A percentile compares a stretch with the other conserved stretches of the same genome.
These are phyloP conservation scores for Amanita phalloides DNA, from an alignment of 768 basidiomycete genomes.

Conservation along the genomic window DNA sequence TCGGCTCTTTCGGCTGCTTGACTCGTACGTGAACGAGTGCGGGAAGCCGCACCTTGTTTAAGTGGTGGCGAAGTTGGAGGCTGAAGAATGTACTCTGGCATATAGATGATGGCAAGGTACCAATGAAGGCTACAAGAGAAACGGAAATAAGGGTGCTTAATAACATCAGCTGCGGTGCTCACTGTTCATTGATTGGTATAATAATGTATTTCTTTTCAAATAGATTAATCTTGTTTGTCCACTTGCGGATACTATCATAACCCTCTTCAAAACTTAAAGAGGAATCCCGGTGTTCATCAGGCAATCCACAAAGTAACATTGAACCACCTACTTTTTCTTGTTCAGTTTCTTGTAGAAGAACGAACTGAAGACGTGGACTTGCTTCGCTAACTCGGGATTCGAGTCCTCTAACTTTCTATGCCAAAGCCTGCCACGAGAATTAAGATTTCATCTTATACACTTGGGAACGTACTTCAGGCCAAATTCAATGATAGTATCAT, in stretches of 20 bases:
- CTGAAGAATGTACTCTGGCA: conserved; percentile 57
- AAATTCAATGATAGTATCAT: conserved; percentile 95
- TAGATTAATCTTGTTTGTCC: conserved; percentile 84
- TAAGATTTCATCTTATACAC: background rate
- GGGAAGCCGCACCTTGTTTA: background rate
- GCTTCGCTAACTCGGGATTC: conserved; percentile 52
- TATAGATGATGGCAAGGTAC: conserved; percentile 92
- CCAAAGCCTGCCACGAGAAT: conserved; percentile 46
- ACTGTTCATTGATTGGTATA: conserved; percentile 97
- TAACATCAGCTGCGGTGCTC: conserved; percentile 12
- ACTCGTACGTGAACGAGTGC: conserved; percentile 4
- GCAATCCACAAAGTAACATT: background rate
- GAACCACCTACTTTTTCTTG: conserved; percentile 40
- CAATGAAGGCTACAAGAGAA: conserved; percentile 66
- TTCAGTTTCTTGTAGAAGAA: conserved; percentile 97
- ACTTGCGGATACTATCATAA: conserved; percentile 82
- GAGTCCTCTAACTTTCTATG: conserved; percentile 41
- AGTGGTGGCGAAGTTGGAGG: conserved; percentile 16
- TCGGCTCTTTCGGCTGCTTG: conserved; percentile 6
- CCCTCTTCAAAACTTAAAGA: conserved; percentile 41
- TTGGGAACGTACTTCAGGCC: conserved; percentile 67
- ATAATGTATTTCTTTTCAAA: conserved; percentile 91
- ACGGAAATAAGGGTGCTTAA: background rate
- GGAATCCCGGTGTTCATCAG: conserved; percentile 3
- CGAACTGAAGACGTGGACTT: conserved; percentile 89